Percentiles rank a stretch among this genome's conserved stretches.
These are phyloP conservation scores for Rhododendron molle DNA, from an alignment of 148 eudicot genomes.

Conservation along the genomic window DNA sequence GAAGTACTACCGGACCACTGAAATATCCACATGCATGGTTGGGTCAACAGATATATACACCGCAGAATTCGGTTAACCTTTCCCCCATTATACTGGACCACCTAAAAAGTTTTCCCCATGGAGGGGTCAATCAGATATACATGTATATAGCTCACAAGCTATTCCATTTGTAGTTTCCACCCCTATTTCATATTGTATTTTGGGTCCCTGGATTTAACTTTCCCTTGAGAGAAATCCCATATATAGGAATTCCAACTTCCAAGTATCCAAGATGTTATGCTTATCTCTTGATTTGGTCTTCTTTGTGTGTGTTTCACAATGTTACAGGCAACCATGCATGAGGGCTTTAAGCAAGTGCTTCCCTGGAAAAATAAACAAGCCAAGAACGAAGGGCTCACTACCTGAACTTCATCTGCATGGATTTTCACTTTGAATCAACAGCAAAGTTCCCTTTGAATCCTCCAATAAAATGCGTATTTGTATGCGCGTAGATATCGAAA, in stretches of 20 bases:
- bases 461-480: neutral
- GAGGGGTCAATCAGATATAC: neutral
- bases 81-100: too few species aligned
- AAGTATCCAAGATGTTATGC: neutral
- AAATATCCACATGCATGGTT: too few species aligned
- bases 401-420: neutral
- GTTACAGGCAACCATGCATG: constrained; percentile 6
- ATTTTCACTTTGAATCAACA: neutral
- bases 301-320: neutral
- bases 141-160: neutral
- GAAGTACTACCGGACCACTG: too few species aligned
- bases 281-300: neutral
- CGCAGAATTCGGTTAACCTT: too few species aligned
- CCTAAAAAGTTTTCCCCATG: too few species aligned
- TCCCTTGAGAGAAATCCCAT: neutral
- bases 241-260: neutral
- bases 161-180: neutral
- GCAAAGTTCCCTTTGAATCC: neutral
- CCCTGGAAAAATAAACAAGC: constrained; percentile 23
- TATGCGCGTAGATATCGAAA: neutral
- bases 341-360: constrained; percentile 10
- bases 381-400: constrained; percentile 20
- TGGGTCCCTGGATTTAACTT: neutral
- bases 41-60: too few species aligned
- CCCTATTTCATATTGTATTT: neutral